Evolutionary conservation across 2,329 filamentous ascomycete genomes (phyloP), one percentile per base, ranked within the genome.

Genomic region (Macrophomina phaseolina): DNA sequence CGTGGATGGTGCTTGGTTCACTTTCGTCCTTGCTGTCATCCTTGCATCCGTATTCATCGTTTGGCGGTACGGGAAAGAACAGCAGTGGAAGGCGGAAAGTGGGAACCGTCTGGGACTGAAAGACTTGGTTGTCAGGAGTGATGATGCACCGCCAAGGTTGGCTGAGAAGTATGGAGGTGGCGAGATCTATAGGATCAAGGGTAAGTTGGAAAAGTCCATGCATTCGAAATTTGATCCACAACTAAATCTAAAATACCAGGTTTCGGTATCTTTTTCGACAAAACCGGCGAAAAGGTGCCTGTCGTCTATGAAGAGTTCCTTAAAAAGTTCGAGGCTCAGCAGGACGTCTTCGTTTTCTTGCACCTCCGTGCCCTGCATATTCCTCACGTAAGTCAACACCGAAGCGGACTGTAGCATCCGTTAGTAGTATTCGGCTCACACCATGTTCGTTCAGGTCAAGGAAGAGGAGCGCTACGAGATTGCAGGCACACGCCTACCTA

Each of bases 61-160:
- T 11, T 94, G 91, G 91, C 86, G 91, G 38, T 94, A 88, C 71
- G 91, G 91, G 16, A 93, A 94, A 75, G 90, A 93, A 73, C 85
- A 87, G 68, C 91, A 94, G 74, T 94, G 91, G 91, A 79, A 79
- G 6, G 87, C 90, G 2, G 91, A 94, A 78, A 83, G 84, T 0
- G 81, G 84, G 66, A 89, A 92, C 70, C 83, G 84, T 4, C 81
- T 88, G 65, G 73, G 12, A 75, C 74, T 67, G 81, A 82, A 51
- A 82, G 83, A 4, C 83, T 79, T 5, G 79, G 81, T 42, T 81
- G 82, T 68, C 79, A 82, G 62, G 71, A 28, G 73, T 70, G 3
- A 68, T 72, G 70, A 76, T 11, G 77, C 77, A 2, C 71, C 71
- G 6, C 68, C 81, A 8, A 72, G 76, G n/a, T 76, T 84, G 6